Percentiles rank a stretch among this genome's conserved stretches.
These are phyloP conservation scores for Trametes punicea DNA, from an alignment of 768 basidiomycete genomes.

Conservation along the genomic window DNA sequence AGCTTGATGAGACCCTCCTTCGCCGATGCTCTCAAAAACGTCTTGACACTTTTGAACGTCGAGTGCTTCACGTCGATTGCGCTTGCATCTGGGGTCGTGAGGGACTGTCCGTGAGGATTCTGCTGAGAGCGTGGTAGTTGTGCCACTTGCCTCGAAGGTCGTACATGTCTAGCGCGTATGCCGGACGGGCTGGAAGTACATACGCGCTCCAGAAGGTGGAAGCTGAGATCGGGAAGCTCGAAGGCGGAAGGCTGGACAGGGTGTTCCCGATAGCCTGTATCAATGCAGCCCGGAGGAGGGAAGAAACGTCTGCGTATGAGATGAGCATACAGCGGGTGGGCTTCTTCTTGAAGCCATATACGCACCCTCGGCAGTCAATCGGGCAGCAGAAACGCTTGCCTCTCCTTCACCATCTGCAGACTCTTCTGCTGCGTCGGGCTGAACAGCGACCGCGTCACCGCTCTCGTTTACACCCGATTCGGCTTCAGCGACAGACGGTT, in stretches of 20 bases:
- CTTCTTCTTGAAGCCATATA: neutral
- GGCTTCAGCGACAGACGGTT: neutral
- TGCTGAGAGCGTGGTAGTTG: slow-evolving; percentile 19
- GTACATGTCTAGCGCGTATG: slow-evolving; percentile 40
- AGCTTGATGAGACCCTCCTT: slow-evolving; percentile 70
- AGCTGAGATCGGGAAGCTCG: slow-evolving; percentile 71
- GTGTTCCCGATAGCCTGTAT: slow-evolving; percentile 61
- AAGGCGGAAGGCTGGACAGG: slow-evolving; percentile 43
- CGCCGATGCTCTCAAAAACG: slow-evolving; percentile 75
- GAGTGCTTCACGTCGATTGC: slow-evolving; percentile 75
- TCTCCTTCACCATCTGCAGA: slow-evolving; percentile 27
- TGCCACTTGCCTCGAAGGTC: slow-evolving; percentile 26
- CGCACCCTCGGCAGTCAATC: slow-evolving; percentile 29
- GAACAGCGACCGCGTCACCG: neutral
- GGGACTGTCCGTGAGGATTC: too few species aligned
- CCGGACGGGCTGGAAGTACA: slow-evolving; percentile 77
- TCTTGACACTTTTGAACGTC: slow-evolving; percentile 72
- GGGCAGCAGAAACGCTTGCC: slow-evolving; percentile 1
- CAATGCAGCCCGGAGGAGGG: slow-evolving; percentile 56
- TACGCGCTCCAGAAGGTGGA: slow-evolving; percentile 73
- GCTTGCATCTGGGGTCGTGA: slow-evolving; percentile 28
- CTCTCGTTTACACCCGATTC: neutral
- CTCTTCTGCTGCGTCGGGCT: slow-evolving; percentile 4
- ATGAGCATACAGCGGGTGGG: neutral
- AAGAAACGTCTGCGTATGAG: slow-evolving; percentile 45